Conservation (phyloP, 768 basidiomycete species). For the Naganishia friedmannii region DNA sequence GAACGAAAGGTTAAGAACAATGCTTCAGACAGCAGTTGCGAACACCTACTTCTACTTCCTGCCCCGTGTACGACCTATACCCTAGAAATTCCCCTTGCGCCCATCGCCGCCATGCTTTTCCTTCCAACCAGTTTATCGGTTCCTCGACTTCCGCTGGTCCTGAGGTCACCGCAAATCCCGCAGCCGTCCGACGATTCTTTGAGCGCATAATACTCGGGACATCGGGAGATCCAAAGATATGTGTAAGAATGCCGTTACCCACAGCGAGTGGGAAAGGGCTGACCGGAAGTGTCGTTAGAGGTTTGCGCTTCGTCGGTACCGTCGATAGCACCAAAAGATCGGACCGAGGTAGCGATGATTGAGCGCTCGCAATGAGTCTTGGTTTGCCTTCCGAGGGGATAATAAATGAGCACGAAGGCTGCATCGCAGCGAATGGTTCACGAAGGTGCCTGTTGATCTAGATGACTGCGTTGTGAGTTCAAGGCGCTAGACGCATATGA, state of each 20-base stretch:
- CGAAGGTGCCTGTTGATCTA: conserved; percentile 28
- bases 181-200: conserved; percentile 60
- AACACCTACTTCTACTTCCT: conserved; percentile 58
- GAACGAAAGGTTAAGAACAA: not conserved
- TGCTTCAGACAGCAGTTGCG: not conserved
- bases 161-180: conserved; percentile 59
- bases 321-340: conserved; percentile 60
- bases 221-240: conserved; percentile 58
- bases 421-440: conserved; percentile 38
- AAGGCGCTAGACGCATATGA: not conserved
- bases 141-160: not conserved
- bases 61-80: conserved; percentile 52
- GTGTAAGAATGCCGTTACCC: conserved; percentile 58
- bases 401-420: conserved; percentile 53
- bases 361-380: conserved; percentile 56
- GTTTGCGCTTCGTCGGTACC: conserved; percentile 32
- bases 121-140: conserved; percentile 55
- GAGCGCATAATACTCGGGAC: conserved; percentile 32
- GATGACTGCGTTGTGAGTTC: not conserved
- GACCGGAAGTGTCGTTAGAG: conserved; percentile 59
- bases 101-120: conserved; percentile 57
- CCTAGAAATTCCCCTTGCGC: conserved; percentile 25
- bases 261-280: conserved; percentile 63
- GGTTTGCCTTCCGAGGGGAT: conserved; percentile 47
- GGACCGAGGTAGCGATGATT: conserved; percentile 62